Evolutionary conservation across 495 filamentous ascomycete genomes (phyloP), one percentile per base, ranked within the genome.

Genomic region (Elaphomyces granulatus): DNA sequence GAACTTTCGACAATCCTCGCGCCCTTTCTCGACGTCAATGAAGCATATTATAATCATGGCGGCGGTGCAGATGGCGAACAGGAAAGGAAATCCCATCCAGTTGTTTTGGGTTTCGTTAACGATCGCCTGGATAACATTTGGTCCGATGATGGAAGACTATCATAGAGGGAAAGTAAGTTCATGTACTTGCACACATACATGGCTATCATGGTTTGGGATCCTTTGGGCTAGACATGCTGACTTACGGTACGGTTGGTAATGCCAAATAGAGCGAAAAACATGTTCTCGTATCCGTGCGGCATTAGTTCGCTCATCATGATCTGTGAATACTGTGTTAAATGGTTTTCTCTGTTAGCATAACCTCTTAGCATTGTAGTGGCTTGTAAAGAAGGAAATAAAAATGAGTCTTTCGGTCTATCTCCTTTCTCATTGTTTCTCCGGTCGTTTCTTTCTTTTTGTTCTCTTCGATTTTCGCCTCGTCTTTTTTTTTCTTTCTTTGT

Each of bases 291-390:
- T 8, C 67, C 66, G 3, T 53, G 53, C 2, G 67, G 67, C 44
- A 64, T 68, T 8, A 71, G 55, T 35, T 71, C 66, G 32, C 60
- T 66, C 37, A 71, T 68, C 67, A 71, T 70, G 15, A 64, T 71
- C 57, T 71, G 67, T 8, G 63, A 58, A 40, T 71, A 71, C 58
- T 66, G 38, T 19, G 2, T 28, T 40, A 6, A 1, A 36, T 6
- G 12, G 12, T 28, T 28, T 12, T 28, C 23, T n/a, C n/a, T n/a
- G n/a, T n/a, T n/a, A n/a, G n/a, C n/a, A n/a, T n/a, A n/a, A n/a
- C n/a, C n/a, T n/a, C n/a, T n/a, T n/a, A n/a, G n/a, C n/a, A n/a
- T n/a, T n/a, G n/a, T n/a, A n/a, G n/a, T n/a, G n/a, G n/a, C n/a
- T n/a, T n/a, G n/a, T n/a, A n/a, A n/a, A n/a, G n/a, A n/a, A n/a